Conservation (phyloP, 2,329 filamentous ascomycete genomes). For the Emergomyces orientalis region DNA sequence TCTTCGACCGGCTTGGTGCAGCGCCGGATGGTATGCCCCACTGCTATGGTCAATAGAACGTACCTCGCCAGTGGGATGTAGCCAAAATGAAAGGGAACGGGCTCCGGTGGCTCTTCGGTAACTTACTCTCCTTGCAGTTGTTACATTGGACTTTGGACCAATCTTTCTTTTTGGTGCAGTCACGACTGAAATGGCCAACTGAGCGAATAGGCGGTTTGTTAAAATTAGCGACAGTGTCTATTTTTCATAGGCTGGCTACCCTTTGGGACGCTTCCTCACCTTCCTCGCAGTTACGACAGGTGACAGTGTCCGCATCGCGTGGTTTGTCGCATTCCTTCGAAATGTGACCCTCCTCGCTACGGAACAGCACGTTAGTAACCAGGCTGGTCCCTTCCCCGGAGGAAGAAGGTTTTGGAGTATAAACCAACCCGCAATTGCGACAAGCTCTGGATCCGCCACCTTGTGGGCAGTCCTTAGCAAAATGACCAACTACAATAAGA, state of each 20-base stretch:
- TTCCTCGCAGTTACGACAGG: constrained; percentile 40
- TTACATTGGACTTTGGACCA: constrained; percentile 39
- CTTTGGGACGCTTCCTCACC: constrained; percentile 20
- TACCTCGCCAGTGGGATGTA: constrained; percentile 11
- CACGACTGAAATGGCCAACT: constrained; percentile 36
- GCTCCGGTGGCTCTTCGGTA: background rate
- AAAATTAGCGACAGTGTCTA: background rate
- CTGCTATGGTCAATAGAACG: constrained; percentile 18
- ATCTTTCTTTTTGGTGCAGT: constrained; percentile 37
- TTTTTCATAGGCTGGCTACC: background rate
- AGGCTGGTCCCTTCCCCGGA: background rate
- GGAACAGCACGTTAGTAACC: constrained; percentile 17
- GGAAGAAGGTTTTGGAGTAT: background rate
- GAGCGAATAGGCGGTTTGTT: background rate
- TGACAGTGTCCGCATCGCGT: constrained; percentile 32
- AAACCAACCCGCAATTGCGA: constrained; percentile 37
- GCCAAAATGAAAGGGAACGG: background rate
- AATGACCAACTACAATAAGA: constrained; percentile 31
- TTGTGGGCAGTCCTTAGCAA: constrained; percentile 39
- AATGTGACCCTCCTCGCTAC: constrained; percentile 35
- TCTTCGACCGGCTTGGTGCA: constrained; percentile 26
- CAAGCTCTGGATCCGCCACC: constrained; percentile 30
- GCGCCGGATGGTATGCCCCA: constrained; percentile 36
- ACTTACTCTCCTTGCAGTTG: constrained; percentile 37
- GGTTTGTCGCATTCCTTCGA: constrained; percentile 37